A percentile compares a stretch with the other conserved stretches of the same genome.
These are phyloP conservation scores for Hortiboletus campestris DNA, from an alignment of 768 basidiomycete species.

Conservation along the genomic window DNA sequence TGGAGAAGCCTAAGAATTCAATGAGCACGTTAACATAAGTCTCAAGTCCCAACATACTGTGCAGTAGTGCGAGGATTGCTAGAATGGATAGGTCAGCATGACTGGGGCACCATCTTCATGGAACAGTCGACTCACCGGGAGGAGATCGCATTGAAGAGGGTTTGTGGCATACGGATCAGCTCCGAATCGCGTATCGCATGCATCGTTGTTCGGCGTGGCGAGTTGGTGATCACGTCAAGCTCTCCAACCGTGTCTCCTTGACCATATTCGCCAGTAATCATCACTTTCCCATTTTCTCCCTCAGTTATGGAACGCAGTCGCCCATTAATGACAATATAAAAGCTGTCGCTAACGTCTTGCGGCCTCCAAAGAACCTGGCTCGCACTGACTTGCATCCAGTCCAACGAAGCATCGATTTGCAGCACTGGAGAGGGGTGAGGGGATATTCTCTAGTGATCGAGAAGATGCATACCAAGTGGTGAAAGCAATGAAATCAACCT, in stretches of 20 bases:
- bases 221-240: conserved; percentile 94
- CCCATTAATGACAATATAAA: conserved; percentile 98
- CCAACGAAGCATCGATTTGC: conserved; percentile 94
- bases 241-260: conserved; percentile 98
- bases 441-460: neutral
- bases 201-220: conserved; percentile 81
- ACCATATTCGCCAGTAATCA: conserved; percentile 90
- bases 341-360: conserved; percentile 87
- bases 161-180: conserved; percentile 93
- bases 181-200: conserved; percentile 99
- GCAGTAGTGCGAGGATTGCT: conserved; percentile 86
- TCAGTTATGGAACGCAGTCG: conserved; percentile 89
- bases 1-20: conserved; percentile 56
- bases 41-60: conserved; percentile 47
- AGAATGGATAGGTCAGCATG: neutral
- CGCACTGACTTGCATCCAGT: conserved; percentile 97
- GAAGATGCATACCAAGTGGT: conserved; percentile 64
- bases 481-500: conserved; percentile 94
- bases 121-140: conserved; percentile 51
- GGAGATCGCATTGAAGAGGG: conserved; percentile 96
- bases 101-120: neutral
- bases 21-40: neutral
- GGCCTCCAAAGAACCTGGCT: conserved; percentile 95
- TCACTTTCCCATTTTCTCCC: conserved; percentile 69
- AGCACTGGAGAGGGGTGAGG: conserved; percentile 54